Evolutionary conservation across 108 stramenopile species (phyloP).

Genomic region (Stephanodiscus minutulus): DNA sequence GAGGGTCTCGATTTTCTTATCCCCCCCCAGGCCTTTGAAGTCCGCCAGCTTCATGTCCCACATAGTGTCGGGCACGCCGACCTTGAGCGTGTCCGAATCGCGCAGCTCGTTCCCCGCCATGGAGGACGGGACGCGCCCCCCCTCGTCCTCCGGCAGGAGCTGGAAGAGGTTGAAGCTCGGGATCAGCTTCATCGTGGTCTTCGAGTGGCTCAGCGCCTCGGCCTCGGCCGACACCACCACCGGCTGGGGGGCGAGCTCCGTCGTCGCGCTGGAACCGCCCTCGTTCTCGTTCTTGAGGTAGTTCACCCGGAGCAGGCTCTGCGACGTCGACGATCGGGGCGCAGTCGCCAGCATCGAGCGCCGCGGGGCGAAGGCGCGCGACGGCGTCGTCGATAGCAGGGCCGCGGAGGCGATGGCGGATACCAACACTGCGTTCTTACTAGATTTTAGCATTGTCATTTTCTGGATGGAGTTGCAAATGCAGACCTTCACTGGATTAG

Average conservation of each 20-base stretch:
- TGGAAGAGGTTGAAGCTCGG: conserved; percentile 88
- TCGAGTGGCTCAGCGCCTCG: conserved; percentile 81
- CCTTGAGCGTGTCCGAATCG: conserved; percentile 59
- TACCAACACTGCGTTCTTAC: too few relatives aligned
- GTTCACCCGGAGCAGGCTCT: conserved; percentile 38
- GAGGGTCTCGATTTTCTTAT: conserved; percentile 64
- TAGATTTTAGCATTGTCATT: too few relatives aligned
- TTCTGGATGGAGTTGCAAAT: too few relatives aligned
- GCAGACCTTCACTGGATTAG: too few relatives aligned
- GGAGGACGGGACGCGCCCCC: conserved; percentile 59
- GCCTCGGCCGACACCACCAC: conserved; percentile 84
- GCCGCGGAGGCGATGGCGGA: too few relatives aligned
- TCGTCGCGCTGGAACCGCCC: background rate
- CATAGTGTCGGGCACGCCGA: conserved; percentile 59
- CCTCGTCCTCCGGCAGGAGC: conserved; percentile 73
- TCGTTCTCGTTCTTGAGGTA: conserved; percentile 26
- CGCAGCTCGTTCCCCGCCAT: conserved; percentile 75
- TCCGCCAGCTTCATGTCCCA: conserved; percentile 58
- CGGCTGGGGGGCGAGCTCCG: conserved; percentile 44
- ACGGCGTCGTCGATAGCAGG: background rate
- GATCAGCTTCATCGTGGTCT: conserved; percentile 85
- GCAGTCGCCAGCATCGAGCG: conserved; percentile 13
- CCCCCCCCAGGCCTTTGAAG: conserved; percentile 63
- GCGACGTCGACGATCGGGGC: conserved; percentile 10
- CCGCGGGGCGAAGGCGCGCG: conserved; percentile 33